Conservation (phyloP, 805 yeast genomes). For the Suhomyces sp. region DNA sequence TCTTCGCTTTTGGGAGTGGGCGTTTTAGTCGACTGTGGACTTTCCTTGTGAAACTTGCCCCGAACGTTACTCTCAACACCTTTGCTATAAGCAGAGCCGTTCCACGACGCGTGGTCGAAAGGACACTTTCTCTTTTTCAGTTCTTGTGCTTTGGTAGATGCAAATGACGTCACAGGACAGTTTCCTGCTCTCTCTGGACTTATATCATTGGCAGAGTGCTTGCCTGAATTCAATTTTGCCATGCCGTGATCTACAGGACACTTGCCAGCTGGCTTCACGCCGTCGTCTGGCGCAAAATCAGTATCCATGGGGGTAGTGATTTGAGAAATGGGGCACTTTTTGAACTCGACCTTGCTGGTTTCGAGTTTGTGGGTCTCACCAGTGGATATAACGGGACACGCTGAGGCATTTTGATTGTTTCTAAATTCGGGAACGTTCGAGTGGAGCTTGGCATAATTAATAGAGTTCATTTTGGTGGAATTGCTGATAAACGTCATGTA, state of each 20-base stretch:
- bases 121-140: slow-evolving; percentile 30
- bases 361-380: neutral
- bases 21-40: neutral
- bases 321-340: slow-evolving; percentile 25
- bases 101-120: slow-evolving; percentile 22
- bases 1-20: slow-evolving; percentile 2
- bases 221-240: neutral
- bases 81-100: slow-evolving; percentile 4
- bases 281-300: slow-evolving; percentile 3
- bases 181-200: neutral
- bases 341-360: slow-evolving; percentile 6
- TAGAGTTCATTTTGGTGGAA: slow-evolving; percentile 24
- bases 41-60: slow-evolving; percentile 7
- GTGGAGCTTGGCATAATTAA: slow-evolving; percentile 33
- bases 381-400: slow-evolving; percentile 18
- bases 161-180: slow-evolving; percentile 9
- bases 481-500: slow-evolving; percentile 36
- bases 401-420: slow-evolving; percentile 2
- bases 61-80: slow-evolving; percentile 20
- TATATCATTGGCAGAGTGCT: neutral
- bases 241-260: slow-evolving; percentile 8
- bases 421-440: slow-evolving; percentile 28
- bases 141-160: slow-evolving; percentile 1
- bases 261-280: slow-evolving; percentile 1
- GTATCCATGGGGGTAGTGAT: slow-evolving; percentile 20